Conservation (phyloP, 768 basidiomycete genomes). For the Hebeloma cylindrosporum region DNA sequence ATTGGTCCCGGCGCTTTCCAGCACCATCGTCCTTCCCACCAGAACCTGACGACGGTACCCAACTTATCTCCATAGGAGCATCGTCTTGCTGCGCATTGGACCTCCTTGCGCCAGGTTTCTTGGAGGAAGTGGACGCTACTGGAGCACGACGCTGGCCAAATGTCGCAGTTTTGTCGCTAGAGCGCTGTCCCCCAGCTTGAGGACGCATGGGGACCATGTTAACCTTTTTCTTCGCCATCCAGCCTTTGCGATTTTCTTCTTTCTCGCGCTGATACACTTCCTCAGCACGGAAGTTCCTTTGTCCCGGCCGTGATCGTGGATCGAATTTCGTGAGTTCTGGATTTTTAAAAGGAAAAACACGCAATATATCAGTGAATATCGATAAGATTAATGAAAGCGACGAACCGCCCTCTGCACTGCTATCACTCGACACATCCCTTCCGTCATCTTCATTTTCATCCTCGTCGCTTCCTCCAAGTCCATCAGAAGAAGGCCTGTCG, state of each 20-base stretch:
- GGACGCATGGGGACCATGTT: slow-evolving; percentile 69
- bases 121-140: slow-evolving; percentile 11
- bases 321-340: slow-evolving; percentile 54
- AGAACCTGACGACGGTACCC: slow-evolving; percentile 60
- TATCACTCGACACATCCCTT: slow-evolving; percentile 33
- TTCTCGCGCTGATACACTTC: slow-evolving; percentile 44
- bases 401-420: slow-evolving; percentile 59
- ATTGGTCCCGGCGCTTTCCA: slow-evolving; percentile 23
- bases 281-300: slow-evolving; percentile 47
- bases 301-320: slow-evolving; percentile 48
- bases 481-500: slow-evolving; percentile 63
- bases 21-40: slow-evolving; percentile 35
- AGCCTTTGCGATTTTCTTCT: slow-evolving; percentile 37
- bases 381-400: slow-evolving; percentile 11
- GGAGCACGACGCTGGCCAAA: slow-evolving; percentile 68
- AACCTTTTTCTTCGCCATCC: slow-evolving; percentile 42
- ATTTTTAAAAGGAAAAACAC: slow-evolving; percentile 11
- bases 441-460: slow-evolving; percentile 15
- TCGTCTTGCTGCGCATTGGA: slow-evolving; percentile 37
- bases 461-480: slow-evolving; percentile 38
- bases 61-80: slow-evolving; percentile 82
- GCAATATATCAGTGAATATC: background rate
- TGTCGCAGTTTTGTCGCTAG: slow-evolving; percentile 52
- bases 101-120: slow-evolving; percentile 17
- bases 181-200: slow-evolving; percentile 23